phyloP scores from a whole-genome alignment of 1,284 basidiomycete genomes.

The Mycosarcoma mackinlayi region DNA sequence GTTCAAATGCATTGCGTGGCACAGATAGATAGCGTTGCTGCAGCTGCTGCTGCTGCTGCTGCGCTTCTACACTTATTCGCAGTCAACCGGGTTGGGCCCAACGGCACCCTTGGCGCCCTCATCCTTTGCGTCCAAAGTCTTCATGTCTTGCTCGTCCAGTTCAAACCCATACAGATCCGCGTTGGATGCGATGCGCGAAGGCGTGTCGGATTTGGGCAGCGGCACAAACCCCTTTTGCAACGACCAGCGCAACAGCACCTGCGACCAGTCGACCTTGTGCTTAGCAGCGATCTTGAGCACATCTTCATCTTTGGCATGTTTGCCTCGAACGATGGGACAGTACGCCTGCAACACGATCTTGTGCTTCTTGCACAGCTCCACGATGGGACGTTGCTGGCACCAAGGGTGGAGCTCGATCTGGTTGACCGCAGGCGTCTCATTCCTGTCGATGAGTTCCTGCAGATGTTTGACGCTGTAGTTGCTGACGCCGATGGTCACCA shows the following conservation, averaged over 20 bases:
- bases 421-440: conserved; percentile 35
- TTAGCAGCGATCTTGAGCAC: conserved; percentile 37
- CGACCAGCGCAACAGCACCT: conserved; percentile 44
- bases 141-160: conserved; percentile 44
- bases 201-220: conserved; percentile 54
- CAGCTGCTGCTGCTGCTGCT: too few species aligned
- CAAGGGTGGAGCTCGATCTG: conserved; percentile 51
- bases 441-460: conserved; percentile 26
- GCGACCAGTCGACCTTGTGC: conserved; percentile 43
- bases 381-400: conserved; percentile 46
- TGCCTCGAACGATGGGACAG: conserved; percentile 45
- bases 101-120: conserved; percentile 38
- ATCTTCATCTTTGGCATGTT: conserved; percentile 31
- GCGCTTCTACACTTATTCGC: conserved; percentile 2
- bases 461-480: conserved; percentile 49
- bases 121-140: conserved; percentile 38
- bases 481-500: conserved; percentile 39
- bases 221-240: conserved; percentile 49
- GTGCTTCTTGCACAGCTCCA: conserved; percentile 43
- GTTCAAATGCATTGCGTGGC: too few species aligned
- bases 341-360: conserved; percentile 46
- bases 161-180: conserved; percentile 48
- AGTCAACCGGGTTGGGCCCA: conserved; percentile 41
- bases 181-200: conserved; percentile 44
- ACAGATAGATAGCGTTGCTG: too few species aligned